Percentiles rank a stretch among this genome's conserved stretches.
phyloP scores from a whole-genome alignment of 495 filamentous ascomycete species.

The Cercophora samala region DNA sequence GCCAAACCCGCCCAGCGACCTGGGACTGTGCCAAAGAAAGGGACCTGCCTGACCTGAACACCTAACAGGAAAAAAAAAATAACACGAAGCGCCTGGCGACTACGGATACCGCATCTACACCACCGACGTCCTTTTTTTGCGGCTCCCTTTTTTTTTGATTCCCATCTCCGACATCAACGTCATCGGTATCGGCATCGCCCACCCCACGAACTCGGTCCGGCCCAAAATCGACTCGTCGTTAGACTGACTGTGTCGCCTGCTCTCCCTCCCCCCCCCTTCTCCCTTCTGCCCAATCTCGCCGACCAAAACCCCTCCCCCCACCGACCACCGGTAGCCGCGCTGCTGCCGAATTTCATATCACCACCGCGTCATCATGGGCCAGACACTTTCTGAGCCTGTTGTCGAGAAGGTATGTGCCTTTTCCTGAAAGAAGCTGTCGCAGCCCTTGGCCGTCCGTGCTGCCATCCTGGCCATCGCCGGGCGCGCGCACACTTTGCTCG shows the following conservation, averaged over 20 bases:
- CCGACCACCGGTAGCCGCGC: conserved; percentile 27
- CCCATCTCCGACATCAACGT: background rate
- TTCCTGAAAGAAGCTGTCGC: background rate
- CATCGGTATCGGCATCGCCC: conserved; percentile 14
- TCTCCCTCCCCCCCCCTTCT: conserved; percentile 2
- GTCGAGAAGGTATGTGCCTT: conserved; percentile 83
- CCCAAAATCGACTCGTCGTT: background rate
- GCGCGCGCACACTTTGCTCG: conserved; percentile 6
- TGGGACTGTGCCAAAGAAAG: conserved; percentile 17
- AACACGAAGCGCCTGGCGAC: background rate
- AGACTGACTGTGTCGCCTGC: conserved; percentile 5
- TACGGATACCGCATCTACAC: background rate
- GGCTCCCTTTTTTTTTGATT: conserved; percentile 5
- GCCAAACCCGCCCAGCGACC: conserved; percentile 18
- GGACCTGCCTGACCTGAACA: conserved; percentile 12
- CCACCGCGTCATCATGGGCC: conserved; percentile 68
- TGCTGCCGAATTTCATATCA: conserved; percentile 24
- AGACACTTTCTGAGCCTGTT: conserved; percentile 98
- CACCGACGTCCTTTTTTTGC: conserved; percentile 10
- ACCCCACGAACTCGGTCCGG: conserved; percentile 2
- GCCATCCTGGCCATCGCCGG: conserved; percentile 5
- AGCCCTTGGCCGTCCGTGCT: conserved; percentile 7
- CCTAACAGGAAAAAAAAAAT: conserved; percentile 2
- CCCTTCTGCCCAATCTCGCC: conserved; percentile 22
- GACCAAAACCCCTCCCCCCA: conserved; percentile 21